Evolutionary conservation across 495 filamentous ascomycete species (phyloP).

Genomic region (Lasiosphaeriaceae sp.): DNA sequence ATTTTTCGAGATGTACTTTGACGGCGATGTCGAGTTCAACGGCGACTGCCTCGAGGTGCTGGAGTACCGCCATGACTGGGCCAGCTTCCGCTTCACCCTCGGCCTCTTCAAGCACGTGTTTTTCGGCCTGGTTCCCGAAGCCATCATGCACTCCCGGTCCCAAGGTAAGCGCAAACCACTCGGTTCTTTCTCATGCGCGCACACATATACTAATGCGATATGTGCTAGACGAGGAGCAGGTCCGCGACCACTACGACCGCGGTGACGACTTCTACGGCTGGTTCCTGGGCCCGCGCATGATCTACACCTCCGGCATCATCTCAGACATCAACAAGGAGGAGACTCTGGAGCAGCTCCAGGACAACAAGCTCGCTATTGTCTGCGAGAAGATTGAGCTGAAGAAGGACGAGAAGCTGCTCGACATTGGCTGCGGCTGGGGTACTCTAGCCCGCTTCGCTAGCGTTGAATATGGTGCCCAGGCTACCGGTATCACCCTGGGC

Average conservation of each 20-base stretch:
- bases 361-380: constrained; percentile 82
- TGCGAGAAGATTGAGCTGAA: constrained; percentile 80
- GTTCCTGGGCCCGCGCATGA: constrained; percentile 88
- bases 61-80: constrained; percentile 87
- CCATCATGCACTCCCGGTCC: constrained; percentile 73
- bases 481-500: constrained; percentile 75
- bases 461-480: constrained; percentile 71
- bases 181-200: background rate
- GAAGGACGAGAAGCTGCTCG: constrained; percentile 67
- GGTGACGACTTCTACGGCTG: constrained; percentile 87
- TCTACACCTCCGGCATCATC: constrained; percentile 83
- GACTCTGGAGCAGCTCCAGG: constrained; percentile 77
- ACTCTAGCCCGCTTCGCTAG: constrained; percentile 77
- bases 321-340: constrained; percentile 72
- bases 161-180: constrained; percentile 51
- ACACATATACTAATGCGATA: constrained; percentile 14
- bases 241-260: constrained; percentile 82
- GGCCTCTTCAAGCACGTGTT: constrained; percentile 50
- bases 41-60: constrained; percentile 74
- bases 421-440: constrained; percentile 87
- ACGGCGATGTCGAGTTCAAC: constrained; percentile 81
- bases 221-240: constrained; percentile 72
- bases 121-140: constrained; percentile 63
- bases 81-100: constrained; percentile 73
- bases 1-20: constrained; percentile 88